These are phyloP conservation scores for Xerocomellus amylosporus DNA, from an alignment of 768 basidiomycete species.

Conservation along the genomic window DNA sequence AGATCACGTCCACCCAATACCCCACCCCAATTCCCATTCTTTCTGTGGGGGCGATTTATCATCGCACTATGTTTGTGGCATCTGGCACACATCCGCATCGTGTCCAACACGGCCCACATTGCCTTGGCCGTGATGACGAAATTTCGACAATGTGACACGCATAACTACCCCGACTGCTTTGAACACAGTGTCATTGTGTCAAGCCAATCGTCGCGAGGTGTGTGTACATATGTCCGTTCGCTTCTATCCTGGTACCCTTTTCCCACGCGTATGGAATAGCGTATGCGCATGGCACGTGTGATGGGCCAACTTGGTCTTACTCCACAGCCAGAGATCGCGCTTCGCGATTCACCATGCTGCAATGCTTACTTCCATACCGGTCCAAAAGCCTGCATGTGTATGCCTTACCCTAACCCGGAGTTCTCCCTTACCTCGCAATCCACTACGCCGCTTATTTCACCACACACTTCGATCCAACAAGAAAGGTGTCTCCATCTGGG, in stretches of 20 bases:
- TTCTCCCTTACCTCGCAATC: constrained; percentile 41
- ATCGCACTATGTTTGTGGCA: constrained; percentile 73
- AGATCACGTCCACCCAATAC: constrained; percentile 47
- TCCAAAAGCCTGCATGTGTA: no score
- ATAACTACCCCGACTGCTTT: constrained; percentile 63
- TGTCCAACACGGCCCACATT: constrained; percentile 59
- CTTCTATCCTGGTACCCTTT: background rate
- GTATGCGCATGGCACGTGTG: constrained; percentile 40
- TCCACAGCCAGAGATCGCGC: no score
- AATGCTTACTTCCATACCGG: no score
- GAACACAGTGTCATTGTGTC: constrained; percentile 58
- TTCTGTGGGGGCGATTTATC: constrained; percentile 71
- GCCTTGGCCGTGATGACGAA: constrained; percentile 87
- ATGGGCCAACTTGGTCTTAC: constrained; percentile 73
- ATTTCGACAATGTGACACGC: constrained; percentile 76
- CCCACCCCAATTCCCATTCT: constrained; percentile 39
- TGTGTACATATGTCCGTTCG: constrained; percentile 28
- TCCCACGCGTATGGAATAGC: constrained; percentile 35
- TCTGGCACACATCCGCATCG: constrained; percentile 51
- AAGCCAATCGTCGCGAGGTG: constrained; percentile 73
- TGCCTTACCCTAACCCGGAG: no score
- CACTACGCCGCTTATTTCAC: constrained; percentile 54
- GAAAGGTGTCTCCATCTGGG: constrained; percentile 78
- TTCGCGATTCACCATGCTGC: no score
- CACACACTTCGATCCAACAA: constrained; percentile 42